Evolutionary conservation across 2,329 filamentous ascomycete genomes (phyloP), one percentile per base, ranked within the genome.

Genomic region (Colletotrichum ledebouriae): DNA sequence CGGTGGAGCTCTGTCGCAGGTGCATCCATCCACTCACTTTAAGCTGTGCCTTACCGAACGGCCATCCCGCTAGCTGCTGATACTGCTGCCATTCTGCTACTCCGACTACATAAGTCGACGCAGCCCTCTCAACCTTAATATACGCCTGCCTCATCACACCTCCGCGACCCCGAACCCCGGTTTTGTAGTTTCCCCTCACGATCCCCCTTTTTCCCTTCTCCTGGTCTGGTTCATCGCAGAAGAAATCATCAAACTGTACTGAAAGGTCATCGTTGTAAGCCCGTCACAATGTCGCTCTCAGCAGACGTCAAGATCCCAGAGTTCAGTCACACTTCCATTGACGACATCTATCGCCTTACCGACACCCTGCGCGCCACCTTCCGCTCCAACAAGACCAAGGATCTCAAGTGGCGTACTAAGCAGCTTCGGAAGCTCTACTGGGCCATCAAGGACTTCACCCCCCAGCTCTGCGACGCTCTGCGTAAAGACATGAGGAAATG

Each of bases 341-440:
- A 92, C 63, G 82, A 86, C 47, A 94, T 97, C 77, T 80, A 89
- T 13, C 78, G 78, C 68, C 86, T 86, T 47, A 87, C 90, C 76
- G 83, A 87, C 64, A 86, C 82, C 6, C 81, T 92, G 49, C 90
- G 90, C 75, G 81, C 84, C 59, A 89, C 90, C n/a, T 98, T 93
- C 81, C 85, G 86, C 73, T 87, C 92, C 17, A 90, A 94, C 78
- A 92, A 91, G 81, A 98, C 94, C 49, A 94, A 94, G 77, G 87
- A 93, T 62, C 77, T 98, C 69, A 87, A 93, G 75, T 98, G 92
- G 83, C 90, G 96, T 71, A 84, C 94, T 71, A 85, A 89, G 62
- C 96, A 98, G 85, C 89, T 99, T 70, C 92, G 94, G 74, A 95
- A 94, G 86, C 90, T 98, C 64, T 98, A 97, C 84, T 98, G 96